Percentiles rank a stretch among this genome's conserved stretches.
phyloP scores from a whole-genome alignment of 2,329 filamentous ascomycete species.

The Sporothrix euskadiensis region DNA sequence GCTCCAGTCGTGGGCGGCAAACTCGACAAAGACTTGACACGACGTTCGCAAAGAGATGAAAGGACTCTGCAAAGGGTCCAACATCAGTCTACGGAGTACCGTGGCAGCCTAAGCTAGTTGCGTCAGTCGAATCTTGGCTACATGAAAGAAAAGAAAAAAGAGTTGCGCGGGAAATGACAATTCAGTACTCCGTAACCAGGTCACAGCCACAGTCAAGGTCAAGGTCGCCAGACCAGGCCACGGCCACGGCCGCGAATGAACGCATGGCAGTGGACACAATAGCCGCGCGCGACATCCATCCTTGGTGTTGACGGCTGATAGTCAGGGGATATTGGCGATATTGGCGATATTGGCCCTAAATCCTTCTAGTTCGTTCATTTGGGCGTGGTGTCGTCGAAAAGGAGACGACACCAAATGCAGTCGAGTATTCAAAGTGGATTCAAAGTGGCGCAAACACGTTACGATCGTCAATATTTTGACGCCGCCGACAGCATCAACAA shows the following conservation, averaged over 20 bases:
- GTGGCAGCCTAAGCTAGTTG: not conserved
- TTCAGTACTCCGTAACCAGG: not conserved
- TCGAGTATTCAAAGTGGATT: not conserved
- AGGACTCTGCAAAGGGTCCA: not conserved
- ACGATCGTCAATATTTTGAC: not conserved
- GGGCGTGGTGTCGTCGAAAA: not conserved
- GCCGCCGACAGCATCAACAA: not conserved
- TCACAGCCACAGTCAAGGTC: no score
- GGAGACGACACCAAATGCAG: not conserved
- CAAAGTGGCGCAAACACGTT: not conserved
- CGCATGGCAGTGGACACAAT: conserved; percentile 6
- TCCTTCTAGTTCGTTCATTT: not conserved
- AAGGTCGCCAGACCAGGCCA: not conserved
- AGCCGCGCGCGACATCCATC: conserved; percentile 9
- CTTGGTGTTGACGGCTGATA: not conserved
- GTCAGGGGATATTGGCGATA: not conserved
- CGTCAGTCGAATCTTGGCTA: not conserved
- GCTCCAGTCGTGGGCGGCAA: conserved; percentile 10
- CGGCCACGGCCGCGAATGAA: not conserved
- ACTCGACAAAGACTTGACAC: not conserved
- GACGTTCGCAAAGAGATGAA: not conserved
- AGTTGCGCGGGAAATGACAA: not conserved
- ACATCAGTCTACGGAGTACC: not conserved
- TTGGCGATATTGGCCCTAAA: not conserved
- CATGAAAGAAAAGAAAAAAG: not conserved